These are phyloP conservation scores for Gaeumannomyces sp. DNA, from an alignment of 2,329 filamentous ascomycete species.

Conservation along the genomic window DNA sequence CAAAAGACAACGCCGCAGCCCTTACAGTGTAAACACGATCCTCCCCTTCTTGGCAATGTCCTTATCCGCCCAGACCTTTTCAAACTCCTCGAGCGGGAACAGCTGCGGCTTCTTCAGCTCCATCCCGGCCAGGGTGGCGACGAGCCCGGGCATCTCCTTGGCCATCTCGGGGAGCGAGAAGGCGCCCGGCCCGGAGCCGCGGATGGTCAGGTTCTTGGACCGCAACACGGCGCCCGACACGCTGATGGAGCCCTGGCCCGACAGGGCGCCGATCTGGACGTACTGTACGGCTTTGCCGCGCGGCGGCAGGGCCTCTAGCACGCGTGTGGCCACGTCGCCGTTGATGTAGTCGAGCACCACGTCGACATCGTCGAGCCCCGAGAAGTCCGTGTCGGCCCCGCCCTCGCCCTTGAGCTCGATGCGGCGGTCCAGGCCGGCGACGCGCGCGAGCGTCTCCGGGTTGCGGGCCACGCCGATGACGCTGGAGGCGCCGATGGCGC, in stretches of 20 bases:
- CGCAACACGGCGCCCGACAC: slow-evolving; percentile 39
- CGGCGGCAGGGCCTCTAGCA: slow-evolving; percentile 33
- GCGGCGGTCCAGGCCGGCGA: slow-evolving; percentile 37
- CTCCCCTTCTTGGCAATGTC: slow-evolving; percentile 5
- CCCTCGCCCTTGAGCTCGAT: slow-evolving; percentile 36
- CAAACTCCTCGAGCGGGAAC: slow-evolving; percentile 27
- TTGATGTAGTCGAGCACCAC: slow-evolving; percentile 54
- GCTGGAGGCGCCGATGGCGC: slow-evolving; percentile 39
- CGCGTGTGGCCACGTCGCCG: slow-evolving; percentile 35
- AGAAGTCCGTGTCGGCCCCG: slow-evolving; percentile 38
- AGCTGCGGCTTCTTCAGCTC: slow-evolving; percentile 16
- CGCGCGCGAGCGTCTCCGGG: slow-evolving; percentile 29
- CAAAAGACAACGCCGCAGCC: too few relatives aligned
- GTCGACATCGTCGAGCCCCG: slow-evolving; percentile 38
- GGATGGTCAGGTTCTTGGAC: slow-evolving; percentile 40
- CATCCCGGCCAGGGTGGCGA: slow-evolving; percentile 24
- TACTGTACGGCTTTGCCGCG: slow-evolving; percentile 39
- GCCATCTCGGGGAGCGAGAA: slow-evolving; percentile 29
- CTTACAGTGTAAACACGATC: slow-evolving; percentile 8
- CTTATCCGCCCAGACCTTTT: slow-evolving; percentile 24
- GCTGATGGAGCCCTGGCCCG: slow-evolving; percentile 27
- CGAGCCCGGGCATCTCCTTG: slow-evolving; percentile 22
- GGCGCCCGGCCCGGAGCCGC: slow-evolving; percentile 39
- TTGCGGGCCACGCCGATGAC: slow-evolving; percentile 48
- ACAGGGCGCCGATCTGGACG: slow-evolving; percentile 44